A percentile compares a stretch with the other conserved stretches of the same genome.
These are phyloP conservation scores for Chenopodium quinoa DNA, from an alignment of 148 eudicot genomes.

Conservation along the genomic window DNA sequence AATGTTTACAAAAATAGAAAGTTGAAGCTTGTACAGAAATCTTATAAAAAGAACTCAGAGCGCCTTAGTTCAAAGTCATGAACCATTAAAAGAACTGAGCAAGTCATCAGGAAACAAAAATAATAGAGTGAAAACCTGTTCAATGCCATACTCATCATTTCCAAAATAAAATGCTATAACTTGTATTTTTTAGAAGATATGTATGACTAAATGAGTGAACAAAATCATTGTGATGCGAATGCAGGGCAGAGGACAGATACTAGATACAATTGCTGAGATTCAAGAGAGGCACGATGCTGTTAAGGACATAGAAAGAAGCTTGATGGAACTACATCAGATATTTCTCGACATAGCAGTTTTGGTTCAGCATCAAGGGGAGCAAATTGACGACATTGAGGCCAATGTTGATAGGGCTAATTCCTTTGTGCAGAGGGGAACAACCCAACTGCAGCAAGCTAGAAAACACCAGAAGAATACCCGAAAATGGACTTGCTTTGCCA, in stretches of 20 bases:
- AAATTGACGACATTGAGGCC: slow-evolving; percentile 44
- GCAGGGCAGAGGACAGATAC: slow-evolving; percentile 53
- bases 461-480: slow-evolving; percentile 51
- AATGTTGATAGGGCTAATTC: slow-evolving; percentile 46
- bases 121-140: background rate
- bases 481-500: slow-evolving; percentile 58
- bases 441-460: slow-evolving; percentile 38
- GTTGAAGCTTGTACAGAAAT: background rate
- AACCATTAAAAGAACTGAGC: background rate
- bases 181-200: background rate
- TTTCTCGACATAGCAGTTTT: slow-evolving; percentile 57
- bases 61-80: background rate
- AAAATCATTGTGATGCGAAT: background rate
- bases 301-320: slow-evolving; percentile 47
- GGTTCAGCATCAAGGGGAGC: slow-evolving; percentile 51
- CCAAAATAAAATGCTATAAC: background rate
- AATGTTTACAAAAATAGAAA: too few relatives aligned
- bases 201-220: background rate
- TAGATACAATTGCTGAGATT: slow-evolving; percentile 57
- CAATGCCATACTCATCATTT: background rate
- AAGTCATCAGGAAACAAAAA: background rate
- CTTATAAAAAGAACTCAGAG: background rate
- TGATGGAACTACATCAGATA: slow-evolving; percentile 50
- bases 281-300: slow-evolving; percentile 62
- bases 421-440: slow-evolving; percentile 35